Conservation (phyloP, 2,329 filamentous ascomycete genomes). For the Xylariaceae sp. region DNA sequence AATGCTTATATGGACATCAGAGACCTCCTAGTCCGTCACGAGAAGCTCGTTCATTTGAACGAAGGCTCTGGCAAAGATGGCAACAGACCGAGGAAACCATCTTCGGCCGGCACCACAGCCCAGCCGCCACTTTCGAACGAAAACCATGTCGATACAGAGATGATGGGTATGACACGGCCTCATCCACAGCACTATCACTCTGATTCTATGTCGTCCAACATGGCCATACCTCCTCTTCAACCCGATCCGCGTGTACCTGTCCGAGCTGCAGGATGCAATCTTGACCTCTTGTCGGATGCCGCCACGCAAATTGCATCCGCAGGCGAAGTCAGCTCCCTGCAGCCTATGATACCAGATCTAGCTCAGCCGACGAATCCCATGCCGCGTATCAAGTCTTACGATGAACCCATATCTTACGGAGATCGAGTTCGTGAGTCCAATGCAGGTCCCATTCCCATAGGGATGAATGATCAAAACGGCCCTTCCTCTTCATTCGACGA, state of each 20-base stretch:
- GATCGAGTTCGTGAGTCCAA: slow-evolving; percentile 47
- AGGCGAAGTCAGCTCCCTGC: slow-evolving; percentile 52
- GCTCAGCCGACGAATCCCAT: slow-evolving; percentile 38
- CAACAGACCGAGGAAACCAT: slow-evolving; percentile 48
- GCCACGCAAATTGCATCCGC: slow-evolving; percentile 49
- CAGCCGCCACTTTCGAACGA: slow-evolving; percentile 47
- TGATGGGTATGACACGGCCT: slow-evolving; percentile 40
- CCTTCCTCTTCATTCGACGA: slow-evolving; percentile 46
- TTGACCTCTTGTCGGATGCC: slow-evolving; percentile 58
- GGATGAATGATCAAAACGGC: slow-evolving; percentile 36
- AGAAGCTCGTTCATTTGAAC: slow-evolving; percentile 62
- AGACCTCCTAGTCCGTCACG: slow-evolving; percentile 59
- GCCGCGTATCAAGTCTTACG: slow-evolving; percentile 46
- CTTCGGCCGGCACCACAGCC: slow-evolving; percentile 38
- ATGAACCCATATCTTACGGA: slow-evolving; percentile 44
- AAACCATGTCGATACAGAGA: slow-evolving; percentile 43
- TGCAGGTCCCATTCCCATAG: slow-evolving; percentile 38
- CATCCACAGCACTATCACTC: slow-evolving; percentile 39
- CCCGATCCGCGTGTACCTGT: slow-evolving; percentile 45
- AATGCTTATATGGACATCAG: slow-evolving; percentile 61
- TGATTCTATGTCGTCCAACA: slow-evolving; percentile 35
- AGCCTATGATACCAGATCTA: slow-evolving; percentile 46
- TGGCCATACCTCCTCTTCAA: slow-evolving; percentile 37
- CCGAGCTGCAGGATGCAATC: slow-evolving; percentile 49
- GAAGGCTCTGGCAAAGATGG: slow-evolving; percentile 52